Evolutionary conservation across 164 flowering plant species (phyloP).

Genomic region (Macadamia tetraphylla): DNA sequence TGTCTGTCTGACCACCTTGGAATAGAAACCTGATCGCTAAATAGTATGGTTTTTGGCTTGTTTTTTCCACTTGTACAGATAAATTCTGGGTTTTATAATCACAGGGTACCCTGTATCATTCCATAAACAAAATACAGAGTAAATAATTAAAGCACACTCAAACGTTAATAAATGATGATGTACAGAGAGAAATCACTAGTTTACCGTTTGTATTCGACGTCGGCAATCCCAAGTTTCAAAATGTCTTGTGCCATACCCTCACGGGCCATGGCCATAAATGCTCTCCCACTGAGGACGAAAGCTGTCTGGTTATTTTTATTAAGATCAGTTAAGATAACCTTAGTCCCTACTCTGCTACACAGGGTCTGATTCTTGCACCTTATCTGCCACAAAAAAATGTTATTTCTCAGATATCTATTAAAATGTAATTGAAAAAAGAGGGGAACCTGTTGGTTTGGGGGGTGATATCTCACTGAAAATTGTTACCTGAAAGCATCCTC

Average conservation of each 20-base stretch:
- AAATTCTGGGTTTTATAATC: constrained; percentile 63
- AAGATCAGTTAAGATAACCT: constrained; percentile 58
- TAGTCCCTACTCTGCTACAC: constrained; percentile 52
- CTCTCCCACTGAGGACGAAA: constrained; percentile 68
- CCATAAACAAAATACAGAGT: background rate
- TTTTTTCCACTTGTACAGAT: constrained; percentile 68
- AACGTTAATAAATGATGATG: background rate
- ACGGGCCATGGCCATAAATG: constrained; percentile 66
- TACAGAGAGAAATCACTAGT: background rate
- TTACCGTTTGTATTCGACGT: constrained; percentile 84
- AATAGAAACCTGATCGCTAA: constrained; percentile 66
- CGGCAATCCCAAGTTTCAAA: constrained; percentile 47
- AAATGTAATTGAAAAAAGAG: background rate
- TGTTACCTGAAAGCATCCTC: constrained; percentile 75
- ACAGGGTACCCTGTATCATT: constrained; percentile 62
- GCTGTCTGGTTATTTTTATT: constrained; percentile 51
- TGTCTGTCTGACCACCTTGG: constrained; percentile 94
- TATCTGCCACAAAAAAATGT: constrained; percentile 35
- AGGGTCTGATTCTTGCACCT: constrained; percentile 62
- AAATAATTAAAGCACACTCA: too few species aligned
- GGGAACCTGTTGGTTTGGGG: background rate
- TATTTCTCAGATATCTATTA: background rate
- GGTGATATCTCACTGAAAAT: too few species aligned
- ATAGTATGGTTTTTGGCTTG: constrained; percentile 63
- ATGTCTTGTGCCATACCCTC: constrained; percentile 41